These are phyloP conservation scores for Eimeria sp. DNA, from an alignment of 169 alveolate genomes.

Conservation along the genomic window DNA sequence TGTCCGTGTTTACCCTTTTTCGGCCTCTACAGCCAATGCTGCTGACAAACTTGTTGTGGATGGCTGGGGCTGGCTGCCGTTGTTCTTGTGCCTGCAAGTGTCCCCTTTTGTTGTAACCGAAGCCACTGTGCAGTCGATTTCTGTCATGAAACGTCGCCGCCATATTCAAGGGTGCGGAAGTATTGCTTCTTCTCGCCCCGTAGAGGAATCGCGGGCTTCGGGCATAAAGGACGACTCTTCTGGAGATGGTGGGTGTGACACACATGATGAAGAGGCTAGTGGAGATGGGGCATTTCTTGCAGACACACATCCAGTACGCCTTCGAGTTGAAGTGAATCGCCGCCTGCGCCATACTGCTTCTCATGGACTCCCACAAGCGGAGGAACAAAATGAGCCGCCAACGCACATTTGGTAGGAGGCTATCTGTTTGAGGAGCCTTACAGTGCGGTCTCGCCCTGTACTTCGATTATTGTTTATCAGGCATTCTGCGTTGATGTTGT, in stretches of 20 bases:
- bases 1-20: constrained; percentile 65
- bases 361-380: constrained; percentile 75
- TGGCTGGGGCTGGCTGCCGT: constrained; percentile 80
- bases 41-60: constrained; percentile 81
- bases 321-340: constrained; percentile 66
- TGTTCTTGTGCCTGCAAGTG: constrained; percentile 79
- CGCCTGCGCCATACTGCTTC: constrained; percentile 62
- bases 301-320: constrained; percentile 64
- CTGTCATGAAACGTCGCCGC: constrained; percentile 11
- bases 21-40: constrained; percentile 56
- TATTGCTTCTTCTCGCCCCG: neutral
- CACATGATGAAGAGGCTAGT: neutral
- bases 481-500: neutral
- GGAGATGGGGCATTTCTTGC: neutral
- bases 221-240: neutral
- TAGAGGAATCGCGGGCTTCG: neutral
- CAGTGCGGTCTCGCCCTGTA: neutral
- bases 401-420: constrained; percentile 53
- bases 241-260: neutral
- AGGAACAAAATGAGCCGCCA: constrained; percentile 27
- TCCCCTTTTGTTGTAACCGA: constrained; percentile 78
- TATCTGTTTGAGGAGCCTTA: neutral
- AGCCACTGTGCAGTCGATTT: constrained; percentile 68
- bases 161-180: neutral
- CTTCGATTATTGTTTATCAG: neutral